Base-by-base conservation (phyloP, 2,329 filamentous ascomycete genomes). In the Fusarium anguioides region DNA sequence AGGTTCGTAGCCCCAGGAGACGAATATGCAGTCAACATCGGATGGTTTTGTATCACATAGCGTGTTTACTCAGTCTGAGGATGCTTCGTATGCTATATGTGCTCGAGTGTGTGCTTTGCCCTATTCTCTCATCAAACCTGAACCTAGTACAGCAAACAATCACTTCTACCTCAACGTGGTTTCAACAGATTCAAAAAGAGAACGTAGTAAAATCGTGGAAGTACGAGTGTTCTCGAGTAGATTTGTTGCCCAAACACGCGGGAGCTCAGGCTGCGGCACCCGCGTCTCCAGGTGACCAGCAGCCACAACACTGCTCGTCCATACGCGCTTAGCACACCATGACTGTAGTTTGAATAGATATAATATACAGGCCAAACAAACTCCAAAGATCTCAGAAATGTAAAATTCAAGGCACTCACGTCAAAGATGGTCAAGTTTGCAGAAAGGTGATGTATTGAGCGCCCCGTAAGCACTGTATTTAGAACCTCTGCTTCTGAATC, bases 31-130 rank as follows among this genome's bases (percentile, higher is more conserved):
- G 8, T 23, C 14, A 15, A 37, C 6, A 40, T 10, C 8, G 7
- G 21, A 14, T 2, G 4, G 21, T 0, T 5, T 2, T 18, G 4
- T 40, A 31, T 0, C 1, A 2, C 2, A 1, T 4, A 10, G 8
- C 29, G 12, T 27, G 17, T 20, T n/a, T 9, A 3, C 4, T 63
- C 37, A 23, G 12, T 21, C 1, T 2, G 12, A 14, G 4, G 24
- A 18, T 2, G 10, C 1, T n/a, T 24, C 8, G 4, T 18, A n/a
- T 8, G 23, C 9, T 12, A 2, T n/a, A 6, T 39, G 15, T 36
- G 26, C 11, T 33, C 23, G 17, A 63, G 60, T 63, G 60, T 63
- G 37, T 45, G 31, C 21, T 24, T 11, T 57, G 42, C 33, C 58
- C 57, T 56, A 29, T 23, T 21, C 33, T 39, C 18, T 26, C 31